Percentiles rank a stretch among this genome's conserved stretches.
These are phyloP conservation scores for Calamus simplicifolius DNA, from an alignment of 176 grass and related monocot species.

Conservation along the genomic window DNA sequence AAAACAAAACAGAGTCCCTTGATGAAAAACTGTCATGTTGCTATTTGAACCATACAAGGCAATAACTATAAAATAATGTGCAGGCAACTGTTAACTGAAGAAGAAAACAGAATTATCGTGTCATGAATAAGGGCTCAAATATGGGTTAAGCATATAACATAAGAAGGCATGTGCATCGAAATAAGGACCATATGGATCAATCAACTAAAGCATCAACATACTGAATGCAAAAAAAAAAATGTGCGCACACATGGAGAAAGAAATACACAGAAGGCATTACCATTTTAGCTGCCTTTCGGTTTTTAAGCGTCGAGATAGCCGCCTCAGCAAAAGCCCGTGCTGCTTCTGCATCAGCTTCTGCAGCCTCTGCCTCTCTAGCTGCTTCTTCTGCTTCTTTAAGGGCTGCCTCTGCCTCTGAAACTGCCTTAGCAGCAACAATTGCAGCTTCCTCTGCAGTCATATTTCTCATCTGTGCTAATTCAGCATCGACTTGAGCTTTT, in stretches of 20 bases:
- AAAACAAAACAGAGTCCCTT: too few relatives aligned
- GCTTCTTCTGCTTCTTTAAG: constrained; percentile 70
- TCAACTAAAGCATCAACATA: not conserved
- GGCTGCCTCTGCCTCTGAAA: constrained; percentile 76
- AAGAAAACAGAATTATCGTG: too few relatives aligned
- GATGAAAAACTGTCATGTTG: too few relatives aligned
- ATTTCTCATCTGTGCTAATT: constrained; percentile 42
- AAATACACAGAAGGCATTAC: constrained; percentile 13
- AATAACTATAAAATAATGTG: too few relatives aligned
- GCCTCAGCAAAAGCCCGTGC: constrained; percentile 60
- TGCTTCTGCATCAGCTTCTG: constrained; percentile 64
- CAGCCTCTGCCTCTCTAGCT: constrained; percentile 58
- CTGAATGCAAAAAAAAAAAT: not conserved
- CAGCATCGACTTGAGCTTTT: constrained; percentile 44
- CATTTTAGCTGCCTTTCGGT: constrained; percentile 40
- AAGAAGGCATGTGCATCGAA: too few relatives aligned
- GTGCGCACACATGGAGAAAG: not conserved
- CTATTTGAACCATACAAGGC: too few relatives aligned
- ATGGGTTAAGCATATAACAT: too few relatives aligned
- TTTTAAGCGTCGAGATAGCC: constrained; percentile 45
- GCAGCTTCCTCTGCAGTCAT: constrained; percentile 69
- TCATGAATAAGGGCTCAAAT: too few relatives aligned
- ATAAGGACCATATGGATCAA: too few relatives aligned
- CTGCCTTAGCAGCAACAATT: constrained; percentile 66
- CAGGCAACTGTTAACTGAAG: too few relatives aligned